phyloP scores from a whole-genome alignment of 2,329 filamentous ascomycete genomes.

The Sporothrix variecibatus region DNA sequence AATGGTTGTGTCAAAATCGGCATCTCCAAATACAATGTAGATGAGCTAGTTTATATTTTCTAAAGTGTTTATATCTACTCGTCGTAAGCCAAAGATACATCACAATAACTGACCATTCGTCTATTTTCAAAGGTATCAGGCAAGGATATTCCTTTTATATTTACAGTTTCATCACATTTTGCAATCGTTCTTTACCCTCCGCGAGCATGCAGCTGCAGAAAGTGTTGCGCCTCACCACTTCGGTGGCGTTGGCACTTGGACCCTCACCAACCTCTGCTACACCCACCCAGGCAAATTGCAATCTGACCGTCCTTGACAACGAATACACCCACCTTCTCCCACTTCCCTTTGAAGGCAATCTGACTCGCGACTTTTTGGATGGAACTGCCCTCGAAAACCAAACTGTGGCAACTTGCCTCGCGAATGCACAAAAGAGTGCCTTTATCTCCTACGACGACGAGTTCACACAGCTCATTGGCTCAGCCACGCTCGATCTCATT shows the following conservation, averaged over 20 bases:
- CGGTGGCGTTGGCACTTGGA: not conserved
- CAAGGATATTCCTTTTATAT: too few relatives aligned
- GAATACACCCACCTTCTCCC: not conserved
- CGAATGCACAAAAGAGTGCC: not conserved
- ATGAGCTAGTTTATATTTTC: too few relatives aligned
- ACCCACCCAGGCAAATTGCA: not conserved
- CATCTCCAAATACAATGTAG: not conserved
- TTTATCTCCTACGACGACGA: not conserved
- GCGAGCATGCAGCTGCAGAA: not conserved
- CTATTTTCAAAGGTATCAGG: too few relatives aligned
- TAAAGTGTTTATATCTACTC: too few relatives aligned
- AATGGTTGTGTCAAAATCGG: not conserved
- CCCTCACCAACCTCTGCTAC: not conserved
- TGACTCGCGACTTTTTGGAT: not conserved
- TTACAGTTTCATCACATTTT: too few relatives aligned
- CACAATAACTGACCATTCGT: too few relatives aligned
- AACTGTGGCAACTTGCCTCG: not conserved
- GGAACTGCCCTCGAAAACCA: not conserved
- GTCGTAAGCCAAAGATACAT: too few relatives aligned
- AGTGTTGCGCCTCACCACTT: not conserved
- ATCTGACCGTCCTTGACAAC: not conserved
- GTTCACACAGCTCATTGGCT: not conserved
- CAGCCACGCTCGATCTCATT: not conserved
- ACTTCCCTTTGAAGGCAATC: not conserved
- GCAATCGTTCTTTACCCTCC: not conserved